These are phyloP conservation scores for Colletotrichum euphorbiae DNA, from an alignment of 2,329 filamentous ascomycete species.

Conservation along the genomic window DNA sequence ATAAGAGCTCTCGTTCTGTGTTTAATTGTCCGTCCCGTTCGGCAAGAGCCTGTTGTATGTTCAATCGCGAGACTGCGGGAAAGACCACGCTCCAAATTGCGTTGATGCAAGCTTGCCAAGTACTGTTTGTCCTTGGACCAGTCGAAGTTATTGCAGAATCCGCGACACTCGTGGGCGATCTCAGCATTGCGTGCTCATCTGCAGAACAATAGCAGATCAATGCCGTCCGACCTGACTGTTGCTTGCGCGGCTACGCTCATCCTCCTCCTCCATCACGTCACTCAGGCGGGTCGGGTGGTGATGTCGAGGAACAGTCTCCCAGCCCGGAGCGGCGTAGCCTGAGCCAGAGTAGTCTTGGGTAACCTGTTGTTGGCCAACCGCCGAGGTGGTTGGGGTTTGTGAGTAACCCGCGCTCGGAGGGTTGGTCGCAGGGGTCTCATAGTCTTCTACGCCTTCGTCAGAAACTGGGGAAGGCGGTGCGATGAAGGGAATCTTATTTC, in stretches of 20 bases:
- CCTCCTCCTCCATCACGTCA: slow-evolving; percentile 88
- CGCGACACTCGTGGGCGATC: not conserved
- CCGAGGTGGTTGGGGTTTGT: slow-evolving; percentile 47
- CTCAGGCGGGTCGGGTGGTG: slow-evolving; percentile 90
- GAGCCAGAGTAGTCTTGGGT: slow-evolving; percentile 73
- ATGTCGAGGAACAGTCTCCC: slow-evolving; percentile 82
- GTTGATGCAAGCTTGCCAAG: slow-evolving; percentile 3
- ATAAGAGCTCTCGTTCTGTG: not conserved
- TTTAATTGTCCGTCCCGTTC: not conserved
- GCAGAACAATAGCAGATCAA: slow-evolving; percentile 1
- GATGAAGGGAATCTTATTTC: slow-evolving; percentile 67
- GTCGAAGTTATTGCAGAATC: not conserved
- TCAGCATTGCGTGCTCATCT: not conserved
- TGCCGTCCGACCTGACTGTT: slow-evolving; percentile 62
- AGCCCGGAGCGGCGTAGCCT: slow-evolving; percentile 75
- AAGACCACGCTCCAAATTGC: not conserved
- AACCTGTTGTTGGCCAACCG: slow-evolving; percentile 45
- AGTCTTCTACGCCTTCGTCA: slow-evolving; percentile 67
- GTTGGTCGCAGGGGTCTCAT: slow-evolving; percentile 64
- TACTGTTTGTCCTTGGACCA: slow-evolving; percentile 16
- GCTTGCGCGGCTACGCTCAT: slow-evolving; percentile 82
- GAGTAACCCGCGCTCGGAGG: slow-evolving; percentile 49
- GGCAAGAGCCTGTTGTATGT: not conserved
- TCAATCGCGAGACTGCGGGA: not conserved
- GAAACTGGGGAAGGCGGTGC: slow-evolving; percentile 60